A percentile compares a stretch with the other conserved stretches of the same genome.
Conservation (phyloP, 805 yeast genomes). For the Cyberlindnera sargentensis region DNA sequence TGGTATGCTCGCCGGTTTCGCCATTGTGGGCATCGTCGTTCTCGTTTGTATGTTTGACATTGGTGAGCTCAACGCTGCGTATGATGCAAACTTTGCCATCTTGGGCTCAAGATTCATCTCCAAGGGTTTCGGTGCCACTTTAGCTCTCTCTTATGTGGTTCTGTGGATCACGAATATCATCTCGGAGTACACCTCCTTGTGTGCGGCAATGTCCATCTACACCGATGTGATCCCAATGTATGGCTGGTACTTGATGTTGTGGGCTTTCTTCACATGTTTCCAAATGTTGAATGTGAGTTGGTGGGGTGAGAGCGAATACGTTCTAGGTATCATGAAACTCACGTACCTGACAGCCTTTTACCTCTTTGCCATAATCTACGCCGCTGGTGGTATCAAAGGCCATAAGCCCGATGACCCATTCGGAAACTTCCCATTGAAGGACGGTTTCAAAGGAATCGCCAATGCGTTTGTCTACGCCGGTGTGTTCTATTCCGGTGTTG, state of each 20-base stretch:
- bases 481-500: conserved; percentile 73
- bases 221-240: conserved; percentile 46
- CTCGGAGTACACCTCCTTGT: conserved; percentile 47
- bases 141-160: conserved; percentile 46
- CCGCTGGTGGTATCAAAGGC: conserved; percentile 34
- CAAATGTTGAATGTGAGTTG: conserved; percentile 45
- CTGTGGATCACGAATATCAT: conserved; percentile 51
- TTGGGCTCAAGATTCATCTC: conserved; percentile 45
- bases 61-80: conserved; percentile 49
- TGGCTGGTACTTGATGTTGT: conserved; percentile 48
- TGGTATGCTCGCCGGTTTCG: conserved; percentile 44
- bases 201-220: conserved; percentile 43
- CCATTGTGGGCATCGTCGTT: conserved; percentile 45
- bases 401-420: conserved; percentile 30
- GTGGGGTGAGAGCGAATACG: conserved; percentile 52
- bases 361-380: conserved; percentile 40
- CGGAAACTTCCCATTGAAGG: conserved; percentile 28
- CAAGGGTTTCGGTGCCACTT: conserved; percentile 50
- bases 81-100: conserved; percentile 48
- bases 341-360: conserved; percentile 42
- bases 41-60: conserved; percentile 47
- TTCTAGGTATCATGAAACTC: conserved; percentile 44
- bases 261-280: conserved; percentile 42
- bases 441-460: conserved; percentile 50
- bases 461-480: conserved; percentile 63